Evolutionary conservation across 2,329 filamentous ascomycete genomes (phyloP).

Genomic region (Sclerotinia minor): DNA sequence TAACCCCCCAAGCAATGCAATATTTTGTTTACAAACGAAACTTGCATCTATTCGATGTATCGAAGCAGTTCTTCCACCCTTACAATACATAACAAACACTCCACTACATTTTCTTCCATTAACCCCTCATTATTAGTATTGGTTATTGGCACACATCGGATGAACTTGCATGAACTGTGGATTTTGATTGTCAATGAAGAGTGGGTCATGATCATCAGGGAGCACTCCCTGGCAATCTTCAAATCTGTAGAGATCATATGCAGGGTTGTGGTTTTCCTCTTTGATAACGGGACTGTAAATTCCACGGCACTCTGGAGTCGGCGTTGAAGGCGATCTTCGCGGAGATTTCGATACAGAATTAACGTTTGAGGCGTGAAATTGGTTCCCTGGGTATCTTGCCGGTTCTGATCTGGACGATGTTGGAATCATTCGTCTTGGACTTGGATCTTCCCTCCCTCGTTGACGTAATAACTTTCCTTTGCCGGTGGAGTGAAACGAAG

Average conservation of each 20-base stretch:
- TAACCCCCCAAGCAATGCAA: slow-evolving; percentile 14
- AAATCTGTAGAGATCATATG: slow-evolving; percentile 34
- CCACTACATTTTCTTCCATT: not conserved
- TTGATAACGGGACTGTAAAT: slow-evolving; percentile 26
- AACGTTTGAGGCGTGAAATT: slow-evolving; percentile 22
- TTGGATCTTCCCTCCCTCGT: slow-evolving; percentile 26
- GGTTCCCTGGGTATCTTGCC: not conserved
- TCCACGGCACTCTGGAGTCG: slow-evolving; percentile 25
- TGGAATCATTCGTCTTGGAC: slow-evolving; percentile 21
- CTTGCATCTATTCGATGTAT: slow-evolving; percentile 14
- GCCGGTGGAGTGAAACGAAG: slow-evolving; percentile 15
- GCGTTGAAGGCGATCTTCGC: slow-evolving; percentile 32
- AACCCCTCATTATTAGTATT: slow-evolving; percentile 13
- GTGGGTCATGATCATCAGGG: slow-evolving; percentile 31
- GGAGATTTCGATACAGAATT: slow-evolving; percentile 6
- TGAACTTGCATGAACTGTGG: slow-evolving; percentile 27
- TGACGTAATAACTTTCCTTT: slow-evolving; percentile 34
- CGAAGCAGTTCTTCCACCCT: slow-evolving; percentile 17
- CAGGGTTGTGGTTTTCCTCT: slow-evolving; percentile 29
- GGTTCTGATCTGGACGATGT: slow-evolving; percentile 4
- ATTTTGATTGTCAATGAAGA: slow-evolving; percentile 34
- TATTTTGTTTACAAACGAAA: slow-evolving; percentile 17
- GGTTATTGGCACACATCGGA: slow-evolving; percentile 24
- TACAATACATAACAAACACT: slow-evolving; percentile 22
- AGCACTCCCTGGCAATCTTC: slow-evolving; percentile 38